phyloP scores from a whole-genome alignment of 257 asterid genomes.

The Anisodus tanguticus region DNA sequence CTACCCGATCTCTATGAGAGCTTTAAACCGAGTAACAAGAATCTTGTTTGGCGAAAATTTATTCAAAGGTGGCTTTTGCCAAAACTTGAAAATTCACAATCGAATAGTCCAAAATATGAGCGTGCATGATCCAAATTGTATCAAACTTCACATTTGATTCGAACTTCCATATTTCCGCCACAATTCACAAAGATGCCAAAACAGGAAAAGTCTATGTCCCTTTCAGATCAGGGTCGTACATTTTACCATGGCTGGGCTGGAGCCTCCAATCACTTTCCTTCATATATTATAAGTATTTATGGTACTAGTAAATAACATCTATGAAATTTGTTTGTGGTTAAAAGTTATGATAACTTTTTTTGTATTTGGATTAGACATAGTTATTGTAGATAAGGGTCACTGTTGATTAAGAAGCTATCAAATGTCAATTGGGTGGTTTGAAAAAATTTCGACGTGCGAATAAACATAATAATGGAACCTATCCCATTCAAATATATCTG shows the following conservation, averaged over 20 bases:
- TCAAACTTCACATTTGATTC: neutral
- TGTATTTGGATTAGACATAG: neutral
- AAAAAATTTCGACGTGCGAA: neutral
- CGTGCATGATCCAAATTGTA: neutral
- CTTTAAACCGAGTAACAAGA: no score
- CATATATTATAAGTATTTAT: no score
- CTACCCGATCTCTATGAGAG: no score
- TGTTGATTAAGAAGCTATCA: neutral
- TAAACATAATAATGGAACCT: neutral
- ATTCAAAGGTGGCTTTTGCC: neutral
- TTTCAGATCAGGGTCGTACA: neutral
- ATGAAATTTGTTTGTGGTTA: neutral
- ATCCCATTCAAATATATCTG: neutral
- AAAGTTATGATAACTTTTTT: neutral
- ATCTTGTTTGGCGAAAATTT: neutral
- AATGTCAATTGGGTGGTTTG: conserved; percentile 18
- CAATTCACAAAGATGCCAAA: neutral
- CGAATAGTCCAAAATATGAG: neutral
- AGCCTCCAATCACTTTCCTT: no score
- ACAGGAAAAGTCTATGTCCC: neutral
- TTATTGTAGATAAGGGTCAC: neutral
- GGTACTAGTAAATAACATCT: no score
- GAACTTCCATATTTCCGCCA: neutral
- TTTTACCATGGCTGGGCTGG: neutral
- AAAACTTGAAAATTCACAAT: neutral